Evolutionary conservation across 139 green algal species (phyloP).

Genomic region (Asterochloris sp.): DNA sequence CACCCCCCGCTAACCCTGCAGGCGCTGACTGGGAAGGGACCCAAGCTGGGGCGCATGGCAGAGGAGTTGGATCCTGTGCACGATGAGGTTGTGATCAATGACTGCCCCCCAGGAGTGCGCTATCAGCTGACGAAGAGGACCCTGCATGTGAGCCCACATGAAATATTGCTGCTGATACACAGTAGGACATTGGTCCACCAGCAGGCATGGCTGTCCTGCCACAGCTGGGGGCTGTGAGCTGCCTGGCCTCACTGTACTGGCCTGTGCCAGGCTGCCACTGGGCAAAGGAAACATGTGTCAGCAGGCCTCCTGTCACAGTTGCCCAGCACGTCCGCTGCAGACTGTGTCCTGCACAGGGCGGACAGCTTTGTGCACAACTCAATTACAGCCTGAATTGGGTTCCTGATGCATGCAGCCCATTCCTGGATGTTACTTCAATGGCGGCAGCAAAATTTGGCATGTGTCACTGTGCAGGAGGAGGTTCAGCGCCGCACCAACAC

Average conservation of each 20-base stretch:
- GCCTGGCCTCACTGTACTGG: too few relatives aligned
- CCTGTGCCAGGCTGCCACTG: too few relatives aligned
- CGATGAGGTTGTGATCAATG: conserved; percentile 50
- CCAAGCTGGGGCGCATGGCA: background rate
- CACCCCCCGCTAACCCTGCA: background rate
- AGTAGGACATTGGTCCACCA: too few relatives aligned
- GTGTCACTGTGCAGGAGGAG: conserved; percentile 35
- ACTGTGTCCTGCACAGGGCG: background rate
- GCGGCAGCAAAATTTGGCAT: background rate
- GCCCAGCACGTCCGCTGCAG: too few relatives aligned
- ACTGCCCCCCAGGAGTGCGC: conserved; percentile 32
- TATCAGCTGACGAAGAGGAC: conserved; percentile 44
- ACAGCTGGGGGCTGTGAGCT: too few relatives aligned
- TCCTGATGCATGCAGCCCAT: background rate
- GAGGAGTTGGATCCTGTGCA: background rate
- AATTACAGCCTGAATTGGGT: background rate
- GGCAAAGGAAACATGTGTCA: background rate
- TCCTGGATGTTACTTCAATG: too few relatives aligned
- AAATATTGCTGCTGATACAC: too few relatives aligned
- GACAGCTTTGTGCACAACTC: background rate
- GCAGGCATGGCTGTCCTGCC: conserved; percentile 6
- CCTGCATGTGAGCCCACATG: too few relatives aligned
- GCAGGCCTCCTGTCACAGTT: too few relatives aligned
- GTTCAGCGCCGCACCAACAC: conserved; percentile 42
- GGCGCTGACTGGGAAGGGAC: background rate